Evolutionary conservation across 169 alveolate genomes (phyloP).

Genomic region (Eimeria zaria): DNA sequence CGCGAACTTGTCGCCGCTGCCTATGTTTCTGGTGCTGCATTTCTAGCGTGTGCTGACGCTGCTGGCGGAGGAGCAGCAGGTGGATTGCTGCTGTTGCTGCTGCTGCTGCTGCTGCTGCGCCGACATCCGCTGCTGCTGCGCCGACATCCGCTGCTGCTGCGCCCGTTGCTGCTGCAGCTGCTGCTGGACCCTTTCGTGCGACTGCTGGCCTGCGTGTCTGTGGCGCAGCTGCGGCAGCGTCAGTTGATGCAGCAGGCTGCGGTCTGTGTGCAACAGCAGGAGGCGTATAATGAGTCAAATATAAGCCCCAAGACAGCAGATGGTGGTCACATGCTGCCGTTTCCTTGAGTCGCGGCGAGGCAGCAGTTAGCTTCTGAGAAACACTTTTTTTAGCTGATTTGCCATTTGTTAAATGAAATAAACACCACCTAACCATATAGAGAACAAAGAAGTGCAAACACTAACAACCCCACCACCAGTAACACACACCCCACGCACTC

Average conservation of each 20-base stretch:
- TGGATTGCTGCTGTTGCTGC: background rate
- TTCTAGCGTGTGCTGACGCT: background rate
- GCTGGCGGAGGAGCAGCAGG: slow-evolving; percentile 8
- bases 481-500: slow-evolving; percentile 52
- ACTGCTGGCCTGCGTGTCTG: background rate
- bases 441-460: background rate
- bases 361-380: background rate
- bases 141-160: background rate
- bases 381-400: background rate
- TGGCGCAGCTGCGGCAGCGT: background rate
- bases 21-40: slow-evolving; percentile 3
- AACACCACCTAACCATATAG: background rate
- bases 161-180: background rate
- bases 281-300: background rate
- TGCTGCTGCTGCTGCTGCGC: background rate
- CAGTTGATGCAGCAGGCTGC: background rate
- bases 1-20: background rate
- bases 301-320: slow-evolving; percentile 1
- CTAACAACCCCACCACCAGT: slow-evolving; percentile 21
- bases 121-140: background rate
- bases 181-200: background rate
- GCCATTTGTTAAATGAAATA: background rate
- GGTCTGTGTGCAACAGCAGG: background rate
- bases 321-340: background rate
- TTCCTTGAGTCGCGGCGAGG: background rate